Conservation (phyloP, 805 yeast species). For the Tetrapisispora nanseiensis region DNA sequence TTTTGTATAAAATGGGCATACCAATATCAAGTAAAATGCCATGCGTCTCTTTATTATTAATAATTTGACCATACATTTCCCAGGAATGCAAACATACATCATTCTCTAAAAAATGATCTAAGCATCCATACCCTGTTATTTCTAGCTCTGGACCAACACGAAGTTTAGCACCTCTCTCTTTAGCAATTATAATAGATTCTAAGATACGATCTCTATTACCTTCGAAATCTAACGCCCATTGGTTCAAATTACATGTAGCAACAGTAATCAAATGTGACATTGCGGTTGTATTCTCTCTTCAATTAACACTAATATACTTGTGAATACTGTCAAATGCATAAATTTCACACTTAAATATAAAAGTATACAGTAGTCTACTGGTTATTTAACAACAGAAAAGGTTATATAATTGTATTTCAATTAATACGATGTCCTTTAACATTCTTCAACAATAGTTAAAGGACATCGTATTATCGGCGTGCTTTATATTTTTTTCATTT, state of each 20-base stretch:
- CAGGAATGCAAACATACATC: constrained; percentile 85
- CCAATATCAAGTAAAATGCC: constrained; percentile 86
- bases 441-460: too few relatives aligned
- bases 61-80: constrained; percentile 83
- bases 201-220: constrained; percentile 91
- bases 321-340: neutral
- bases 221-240: constrained; percentile 97
- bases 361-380: too few relatives aligned
- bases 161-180: constrained; percentile 60
- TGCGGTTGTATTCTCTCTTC: too few relatives aligned
- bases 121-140: constrained; percentile 86
- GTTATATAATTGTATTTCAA: too few relatives aligned
- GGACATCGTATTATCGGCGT: too few relatives aligned
- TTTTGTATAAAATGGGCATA: constrained; percentile 83
- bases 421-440: too few relatives aligned
- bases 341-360: too few relatives aligned
- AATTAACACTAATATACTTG: too few relatives aligned
- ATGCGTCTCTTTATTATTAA: constrained; percentile 54
- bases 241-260: constrained; percentile 91
- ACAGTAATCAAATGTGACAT: constrained; percentile 87
- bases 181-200: constrained; percentile 71
- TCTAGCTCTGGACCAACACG: constrained; percentile 97
- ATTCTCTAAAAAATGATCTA: constrained; percentile 87
- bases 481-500: too few relatives aligned
- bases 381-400: too few relatives aligned